These are phyloP conservation scores for Przewalskia tangutica DNA, from an alignment of 257 asterid genomes.

Conservation along the genomic window DNA sequence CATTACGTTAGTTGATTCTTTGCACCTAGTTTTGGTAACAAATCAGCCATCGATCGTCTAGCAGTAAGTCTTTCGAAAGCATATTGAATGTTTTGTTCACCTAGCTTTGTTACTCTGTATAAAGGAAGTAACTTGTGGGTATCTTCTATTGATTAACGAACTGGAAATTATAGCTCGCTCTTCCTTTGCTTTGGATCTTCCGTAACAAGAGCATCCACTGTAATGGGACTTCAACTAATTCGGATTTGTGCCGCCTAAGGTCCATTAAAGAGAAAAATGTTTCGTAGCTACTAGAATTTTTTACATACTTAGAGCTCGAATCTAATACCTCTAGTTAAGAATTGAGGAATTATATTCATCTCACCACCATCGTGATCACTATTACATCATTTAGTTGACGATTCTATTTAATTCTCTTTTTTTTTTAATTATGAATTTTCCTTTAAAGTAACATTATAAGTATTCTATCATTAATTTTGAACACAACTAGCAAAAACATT, in stretches of 20 bases:
- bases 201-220: no score
- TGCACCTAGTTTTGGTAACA: neutral
- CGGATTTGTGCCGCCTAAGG: neutral
- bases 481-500: no score
- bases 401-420: neutral
- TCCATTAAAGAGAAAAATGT: neutral
- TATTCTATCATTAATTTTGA: neutral
- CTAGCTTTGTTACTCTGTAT: neutral
- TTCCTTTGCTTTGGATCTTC: neutral
- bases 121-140: neutral
- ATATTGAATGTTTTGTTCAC: neutral
- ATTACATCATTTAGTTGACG: neutral
- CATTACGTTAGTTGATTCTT: neutral
- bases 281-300: neutral
- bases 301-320: neutral
- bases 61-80: no score
- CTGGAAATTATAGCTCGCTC: neutral
- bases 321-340: neutral
- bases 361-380: neutral
- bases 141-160: neutral
- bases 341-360: no score
- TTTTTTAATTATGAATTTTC: no score
- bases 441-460: neutral
- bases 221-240: neutral
- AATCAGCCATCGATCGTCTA: no score